Conservation (phyloP, 1,139 yeast genomes). For the Blastobotrys apis region DNA sequence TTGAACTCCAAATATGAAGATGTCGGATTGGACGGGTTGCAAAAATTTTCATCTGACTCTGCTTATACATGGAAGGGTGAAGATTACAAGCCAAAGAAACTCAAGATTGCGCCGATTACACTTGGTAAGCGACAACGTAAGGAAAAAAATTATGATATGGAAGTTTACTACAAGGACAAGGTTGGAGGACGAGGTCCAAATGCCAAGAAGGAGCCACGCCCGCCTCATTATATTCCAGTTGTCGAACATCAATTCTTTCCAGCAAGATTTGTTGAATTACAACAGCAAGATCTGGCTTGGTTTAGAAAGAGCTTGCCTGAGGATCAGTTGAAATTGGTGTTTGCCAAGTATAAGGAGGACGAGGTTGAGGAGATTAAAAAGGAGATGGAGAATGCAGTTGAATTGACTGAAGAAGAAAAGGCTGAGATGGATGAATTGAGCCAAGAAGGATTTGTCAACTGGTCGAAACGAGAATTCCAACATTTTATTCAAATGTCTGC, state of each 20-base stretch:
- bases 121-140: conserved; percentile 88
- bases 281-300: conserved; percentile 74
- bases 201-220: conserved; percentile 48
- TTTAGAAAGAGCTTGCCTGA: conserved; percentile 53
- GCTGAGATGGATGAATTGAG: conserved; percentile 57
- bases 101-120: conserved; percentile 62
- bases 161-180: conserved; percentile 82
- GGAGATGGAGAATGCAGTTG: conserved; percentile 65
- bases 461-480: conserved; percentile 88
- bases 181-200: conserved; percentile 40
- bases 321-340: conserved; percentile 50
- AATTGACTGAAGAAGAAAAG: conserved; percentile 73
- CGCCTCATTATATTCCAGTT: conserved; percentile 56
- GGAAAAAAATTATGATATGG: conserved; percentile 74
- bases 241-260: conserved; percentile 92
- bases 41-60: conserved; percentile 83
- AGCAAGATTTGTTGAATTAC: conserved; percentile 53
- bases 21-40: conserved; percentile 86
- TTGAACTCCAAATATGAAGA: conserved; percentile 76
- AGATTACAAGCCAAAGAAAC: conserved; percentile 48
- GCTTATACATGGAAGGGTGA: conserved; percentile 97
- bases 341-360: conserved; percentile 51
- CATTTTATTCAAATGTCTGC: conserved; percentile 80
- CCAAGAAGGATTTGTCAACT: conserved; percentile 63
- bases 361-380: conserved; percentile 72